Evolutionary conservation across 257 asterid species (phyloP).

Genomic region (Linderniella brevidens): DNA sequence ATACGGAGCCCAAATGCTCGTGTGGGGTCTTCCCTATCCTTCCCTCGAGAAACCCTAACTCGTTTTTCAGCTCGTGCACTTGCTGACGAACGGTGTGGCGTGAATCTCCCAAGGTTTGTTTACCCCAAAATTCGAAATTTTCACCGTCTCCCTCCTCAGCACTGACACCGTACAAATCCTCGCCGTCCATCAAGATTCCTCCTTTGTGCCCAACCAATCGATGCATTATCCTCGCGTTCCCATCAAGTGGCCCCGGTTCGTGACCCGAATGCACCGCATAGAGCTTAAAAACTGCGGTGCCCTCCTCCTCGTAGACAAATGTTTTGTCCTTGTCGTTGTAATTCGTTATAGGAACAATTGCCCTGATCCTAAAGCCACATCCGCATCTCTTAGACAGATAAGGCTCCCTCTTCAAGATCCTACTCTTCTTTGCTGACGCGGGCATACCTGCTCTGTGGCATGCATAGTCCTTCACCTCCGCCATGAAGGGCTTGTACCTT

Average conservation of each 20-base stretch:
- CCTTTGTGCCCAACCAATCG: slow-evolving; percentile 85
- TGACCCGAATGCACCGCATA: slow-evolving; percentile 95
- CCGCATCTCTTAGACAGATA: slow-evolving; percentile 88
- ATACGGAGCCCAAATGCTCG: slow-evolving; percentile 42
- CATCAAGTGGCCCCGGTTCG: slow-evolving; percentile 93
- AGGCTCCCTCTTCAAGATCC: slow-evolving; percentile 69
- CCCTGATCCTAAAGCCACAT: slow-evolving; percentile 85
- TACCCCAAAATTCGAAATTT: slow-evolving; percentile 45
- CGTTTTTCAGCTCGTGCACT: slow-evolving; percentile 66
- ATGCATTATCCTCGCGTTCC: slow-evolving; percentile 94
- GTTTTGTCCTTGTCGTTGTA: slow-evolving; percentile 87
- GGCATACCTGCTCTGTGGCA: slow-evolving; percentile 97
- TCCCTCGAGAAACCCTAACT: slow-evolving; percentile 69
- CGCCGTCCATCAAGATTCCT: slow-evolving; percentile 72
- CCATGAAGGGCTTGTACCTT: slow-evolving; percentile 96
- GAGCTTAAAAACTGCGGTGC: slow-evolving; percentile 86
- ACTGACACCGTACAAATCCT: slow-evolving; percentile 44
- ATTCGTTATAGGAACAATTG: slow-evolving; percentile 85
- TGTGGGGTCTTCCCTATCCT: slow-evolving; percentile 50
- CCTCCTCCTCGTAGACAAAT: slow-evolving; percentile 91
- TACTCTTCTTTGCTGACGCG: slow-evolving; percentile 60
- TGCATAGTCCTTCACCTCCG: slow-evolving; percentile 96
- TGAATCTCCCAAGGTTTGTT: slow-evolving; percentile 36
- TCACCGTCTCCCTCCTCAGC: slow-evolving; percentile 72
- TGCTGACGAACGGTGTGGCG: slow-evolving; percentile 62